phyloP scores from a whole-genome alignment of 2,329 filamentous ascomycete genomes.

The Aureobasidium sp. region DNA sequence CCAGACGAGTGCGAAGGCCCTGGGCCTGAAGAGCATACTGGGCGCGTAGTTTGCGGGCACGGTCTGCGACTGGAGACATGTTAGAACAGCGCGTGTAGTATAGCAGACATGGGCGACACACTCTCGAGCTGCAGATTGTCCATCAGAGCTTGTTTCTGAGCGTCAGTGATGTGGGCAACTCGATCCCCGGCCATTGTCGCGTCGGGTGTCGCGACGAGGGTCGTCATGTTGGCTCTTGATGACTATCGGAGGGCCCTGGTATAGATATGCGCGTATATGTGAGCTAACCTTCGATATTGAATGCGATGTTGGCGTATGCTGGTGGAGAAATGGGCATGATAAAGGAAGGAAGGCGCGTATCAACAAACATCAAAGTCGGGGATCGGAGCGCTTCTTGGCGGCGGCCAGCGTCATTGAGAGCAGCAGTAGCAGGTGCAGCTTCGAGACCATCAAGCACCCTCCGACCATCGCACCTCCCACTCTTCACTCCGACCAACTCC shows the following conservation, averaged over 20 bases:
- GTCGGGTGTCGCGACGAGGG: conserved; percentile 17
- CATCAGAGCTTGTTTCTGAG: conserved; percentile 78
- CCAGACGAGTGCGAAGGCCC: conserved; percentile 74
- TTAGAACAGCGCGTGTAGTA: conserved; percentile 27
- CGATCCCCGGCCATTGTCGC: conserved; percentile 13
- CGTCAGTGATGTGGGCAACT: conserved; percentile 26
- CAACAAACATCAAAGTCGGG: conserved; percentile 4
- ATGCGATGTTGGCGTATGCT: background rate
- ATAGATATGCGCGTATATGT: conserved; percentile 7
- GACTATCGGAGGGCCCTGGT: conserved; percentile 5
- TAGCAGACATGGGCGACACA: conserved; percentile 35
- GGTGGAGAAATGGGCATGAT: background rate
- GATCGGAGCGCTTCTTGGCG: background rate
- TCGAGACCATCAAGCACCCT: background rate
- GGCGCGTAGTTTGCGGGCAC: conserved; percentile 76
- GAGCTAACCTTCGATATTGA: background rate
- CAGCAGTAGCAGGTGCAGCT: background rate
- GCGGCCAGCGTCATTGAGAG: background rate
- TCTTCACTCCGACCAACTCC: background rate
- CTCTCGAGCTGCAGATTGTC: conserved; percentile 86
- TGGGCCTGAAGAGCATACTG: conserved; percentile 86
- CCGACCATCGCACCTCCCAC: background rate
- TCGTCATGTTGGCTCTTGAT: background rate
- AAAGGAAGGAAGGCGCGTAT: background rate
- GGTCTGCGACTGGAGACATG: conserved; percentile 62